Percentiles rank a stretch among this genome's conserved stretches.
Conservation (phyloP, 2,329 filamentous ascomycete species). For the Colletotrichum orbiculare region DNA sequence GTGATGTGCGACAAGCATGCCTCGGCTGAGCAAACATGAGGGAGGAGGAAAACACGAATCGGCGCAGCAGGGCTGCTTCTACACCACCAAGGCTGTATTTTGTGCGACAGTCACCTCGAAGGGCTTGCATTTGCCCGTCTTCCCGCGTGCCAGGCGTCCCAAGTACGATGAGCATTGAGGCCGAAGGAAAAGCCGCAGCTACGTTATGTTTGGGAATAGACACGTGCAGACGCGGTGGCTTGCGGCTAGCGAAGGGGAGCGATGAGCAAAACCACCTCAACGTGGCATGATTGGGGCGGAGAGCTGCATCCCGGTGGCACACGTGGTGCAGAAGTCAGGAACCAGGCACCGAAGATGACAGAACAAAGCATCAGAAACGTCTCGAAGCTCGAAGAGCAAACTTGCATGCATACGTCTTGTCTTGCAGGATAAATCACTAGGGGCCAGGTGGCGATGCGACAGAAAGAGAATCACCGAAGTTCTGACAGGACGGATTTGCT, state of each 20-base stretch:
- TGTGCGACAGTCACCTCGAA: neutral
- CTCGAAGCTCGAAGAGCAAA: constrained; percentile 6
- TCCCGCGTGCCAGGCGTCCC: constrained; percentile 5
- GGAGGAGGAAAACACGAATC: neutral
- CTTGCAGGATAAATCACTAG: neutral
- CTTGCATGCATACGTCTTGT: neutral
- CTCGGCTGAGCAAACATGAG: constrained; percentile 3
- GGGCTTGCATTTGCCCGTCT: constrained; percentile 15
- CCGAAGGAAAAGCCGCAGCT: constrained; percentile 4
- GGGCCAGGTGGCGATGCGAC: constrained; percentile 21
- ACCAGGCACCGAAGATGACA: constrained; percentile 1
- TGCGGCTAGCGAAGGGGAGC: constrained; percentile 17
- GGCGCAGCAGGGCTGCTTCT: constrained; percentile 17
- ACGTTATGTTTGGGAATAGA: neutral
- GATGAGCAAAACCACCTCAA: neutral
- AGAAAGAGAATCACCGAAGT: constrained; percentile 16
- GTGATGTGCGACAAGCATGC: neutral
- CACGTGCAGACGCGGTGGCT: constrained; percentile 22
- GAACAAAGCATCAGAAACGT: constrained; percentile 3
- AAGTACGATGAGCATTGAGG: constrained; percentile 3
- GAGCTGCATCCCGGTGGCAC: constrained; percentile 7
- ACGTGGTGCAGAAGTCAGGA: constrained; percentile 20
- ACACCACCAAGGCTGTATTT: neutral
- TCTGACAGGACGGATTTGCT: constrained; percentile 10
- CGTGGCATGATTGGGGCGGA: constrained; percentile 15